Evolutionary conservation across 352 stramenopile genomes (phyloP), one percentile per base, ranked within the genome.

Genomic region (Phytopythium cucurbitacearum): DNA sequence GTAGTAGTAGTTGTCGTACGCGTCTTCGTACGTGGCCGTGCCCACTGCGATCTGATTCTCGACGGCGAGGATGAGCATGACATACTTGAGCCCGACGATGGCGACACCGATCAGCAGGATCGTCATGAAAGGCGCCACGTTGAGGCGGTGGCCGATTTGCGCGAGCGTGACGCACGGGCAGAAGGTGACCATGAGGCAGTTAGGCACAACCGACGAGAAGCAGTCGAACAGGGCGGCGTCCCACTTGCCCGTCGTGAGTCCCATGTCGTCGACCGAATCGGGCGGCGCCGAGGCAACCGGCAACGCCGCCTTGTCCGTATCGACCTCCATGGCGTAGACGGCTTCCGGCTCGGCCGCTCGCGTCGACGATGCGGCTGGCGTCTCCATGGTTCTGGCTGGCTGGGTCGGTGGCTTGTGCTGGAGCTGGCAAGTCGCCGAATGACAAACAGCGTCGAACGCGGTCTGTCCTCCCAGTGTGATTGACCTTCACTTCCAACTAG

Each of bases 141-240:
- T 59, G 32, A 77, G 55, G 36, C 65, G 71, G 34, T 63, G 60
- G 11, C 58, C 56, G 41, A 70, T 63, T 57, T 73, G 69, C 8
- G 62, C 65, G 5, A 74, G 56, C 8, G 65, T 67, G 4, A 78
- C 66, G 53, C 66, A 79, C 11, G 69, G 69, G 32, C 48, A 69
- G 38, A 71, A 61, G 33, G 58, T 65, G 33, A 68, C 56, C 69
- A 73, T 76, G 32, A 44, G 56, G 54, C 63, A 76, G 39, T 76
- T 79, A 15, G 69, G 69, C 16, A 75, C 56, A 3, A 56, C n/a
- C 36, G 73, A 42, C 5, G 53, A 62, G 54, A 80, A 74, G 53
- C 69, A 80, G 28, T 49, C 60, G 15, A 62, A 79, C 21, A 76
- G 41, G 21, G 50, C 53, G 6, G 58, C 58, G 11, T 56, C 62